A percentile compares a stretch with the other conserved stretches of the same genome.
phyloP scores from a whole-genome alignment of 306 rosid species.

The Prunus padus region DNA sequence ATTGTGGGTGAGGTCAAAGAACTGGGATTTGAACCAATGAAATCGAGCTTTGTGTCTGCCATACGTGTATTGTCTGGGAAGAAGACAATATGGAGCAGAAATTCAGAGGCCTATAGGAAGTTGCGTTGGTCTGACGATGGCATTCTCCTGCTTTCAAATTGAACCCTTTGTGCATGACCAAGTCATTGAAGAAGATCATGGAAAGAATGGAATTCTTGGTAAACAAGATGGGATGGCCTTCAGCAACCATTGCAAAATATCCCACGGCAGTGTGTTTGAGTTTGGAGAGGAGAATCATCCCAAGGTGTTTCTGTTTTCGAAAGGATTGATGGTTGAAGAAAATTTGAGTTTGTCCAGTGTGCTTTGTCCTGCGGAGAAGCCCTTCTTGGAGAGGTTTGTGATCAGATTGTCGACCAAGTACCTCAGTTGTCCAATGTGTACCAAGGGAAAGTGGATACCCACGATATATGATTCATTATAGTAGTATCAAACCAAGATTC shows the following conservation, averaged over 20 bases:
- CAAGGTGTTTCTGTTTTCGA: slow-evolving; percentile 24
- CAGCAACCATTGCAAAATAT: not conserved
- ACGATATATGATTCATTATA: not conserved
- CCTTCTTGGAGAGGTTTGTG: slow-evolving; percentile 26
- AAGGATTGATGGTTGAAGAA: slow-evolving; percentile 22
- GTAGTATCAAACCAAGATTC: not conserved
- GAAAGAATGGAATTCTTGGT: slow-evolving; percentile 24
- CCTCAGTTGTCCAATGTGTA: slow-evolving; percentile 30
- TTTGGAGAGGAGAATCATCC: slow-evolving; percentile 32
- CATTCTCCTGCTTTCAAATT: slow-evolving; percentile 15
- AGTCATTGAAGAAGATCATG: slow-evolving; percentile 25
- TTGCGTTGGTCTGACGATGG: slow-evolving; percentile 36
- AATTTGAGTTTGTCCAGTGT: not conserved
- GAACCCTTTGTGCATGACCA: slow-evolving; percentile 23
- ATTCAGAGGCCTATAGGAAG: slow-evolving; percentile 18
- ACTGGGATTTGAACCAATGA: slow-evolving; percentile 25
- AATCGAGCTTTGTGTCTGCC: slow-evolving; percentile 18
- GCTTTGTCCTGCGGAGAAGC: not conserved
- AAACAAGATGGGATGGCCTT: slow-evolving; percentile 23
- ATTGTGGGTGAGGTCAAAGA: slow-evolving; percentile 6
- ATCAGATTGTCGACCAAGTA: slow-evolving; percentile 14
- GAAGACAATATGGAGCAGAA: slow-evolving; percentile 3
- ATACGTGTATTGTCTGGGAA: not conserved
- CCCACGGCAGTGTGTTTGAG: slow-evolving; percentile 13
- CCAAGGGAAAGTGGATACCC: slow-evolving; percentile 12